Conservation (phyloP, 2,329 filamentous ascomycete genomes). For the Pseudogymnoascus sp. region DNA sequence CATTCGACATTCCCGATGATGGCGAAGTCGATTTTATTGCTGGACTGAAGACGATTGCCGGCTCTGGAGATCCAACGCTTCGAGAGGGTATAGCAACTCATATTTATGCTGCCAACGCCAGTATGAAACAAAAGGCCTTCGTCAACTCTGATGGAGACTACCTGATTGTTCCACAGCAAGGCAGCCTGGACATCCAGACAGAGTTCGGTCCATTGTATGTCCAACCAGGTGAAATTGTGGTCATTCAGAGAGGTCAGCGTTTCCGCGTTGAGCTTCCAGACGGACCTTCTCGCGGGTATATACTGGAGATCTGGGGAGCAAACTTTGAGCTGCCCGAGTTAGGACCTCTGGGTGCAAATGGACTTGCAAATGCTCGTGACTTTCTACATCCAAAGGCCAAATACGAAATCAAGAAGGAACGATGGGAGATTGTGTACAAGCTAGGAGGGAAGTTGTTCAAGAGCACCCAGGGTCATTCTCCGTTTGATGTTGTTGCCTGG, state of each 20-base stretch:
- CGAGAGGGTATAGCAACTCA: slow-evolving; percentile 43
- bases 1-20: slow-evolving; percentile 31
- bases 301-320: slow-evolving; percentile 58
- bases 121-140: slow-evolving; percentile 41
- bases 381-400: slow-evolving; percentile 55
- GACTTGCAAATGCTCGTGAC: slow-evolving; percentile 57
- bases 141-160: slow-evolving; percentile 57
- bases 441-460: slow-evolving; percentile 59
- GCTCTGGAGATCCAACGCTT: slow-evolving; percentile 45
- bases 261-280: slow-evolving; percentile 53
- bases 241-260: slow-evolving; percentile 57
- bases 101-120: slow-evolving; percentile 41
- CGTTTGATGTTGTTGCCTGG: slow-evolving; percentile 73
- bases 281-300: slow-evolving; percentile 53
- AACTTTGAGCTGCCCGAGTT: slow-evolving; percentile 59
- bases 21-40: slow-evolving; percentile 45
- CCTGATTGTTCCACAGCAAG: slow-evolving; percentile 56
- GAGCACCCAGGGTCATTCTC: slow-evolving; percentile 60
- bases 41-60: slow-evolving; percentile 43
- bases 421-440: slow-evolving; percentile 53
- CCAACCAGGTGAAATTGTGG: slow-evolving; percentile 57
- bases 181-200: slow-evolving; percentile 57
- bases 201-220: slow-evolving; percentile 53
- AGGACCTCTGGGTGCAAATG: slow-evolving; percentile 58
- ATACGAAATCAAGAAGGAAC: slow-evolving; percentile 38